phyloP scores from a whole-genome alignment of 139 green algal genomes.

The Desmodesmus armatus region DNA sequence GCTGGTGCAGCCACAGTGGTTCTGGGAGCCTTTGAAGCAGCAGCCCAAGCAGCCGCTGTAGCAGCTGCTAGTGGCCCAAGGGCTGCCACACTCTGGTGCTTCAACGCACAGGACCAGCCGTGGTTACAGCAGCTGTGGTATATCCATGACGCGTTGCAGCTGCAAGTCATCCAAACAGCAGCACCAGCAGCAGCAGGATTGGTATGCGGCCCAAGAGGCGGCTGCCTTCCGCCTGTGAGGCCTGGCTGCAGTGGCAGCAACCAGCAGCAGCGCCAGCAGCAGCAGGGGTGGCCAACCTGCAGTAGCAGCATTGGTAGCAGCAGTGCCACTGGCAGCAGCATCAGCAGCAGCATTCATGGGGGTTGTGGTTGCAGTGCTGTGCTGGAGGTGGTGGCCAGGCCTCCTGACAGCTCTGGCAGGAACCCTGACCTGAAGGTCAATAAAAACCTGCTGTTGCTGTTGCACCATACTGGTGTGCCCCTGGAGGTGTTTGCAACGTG shows the following conservation, averaged over 20 bases:
- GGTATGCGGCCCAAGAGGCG: neutral
- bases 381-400: neutral
- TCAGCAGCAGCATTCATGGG: too few relatives aligned
- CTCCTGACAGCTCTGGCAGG: neutral
- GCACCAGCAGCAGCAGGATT: constrained; percentile 14
- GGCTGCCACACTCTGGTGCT: neutral
- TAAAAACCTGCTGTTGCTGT: constrained; percentile 35
- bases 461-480: constrained; percentile 27
- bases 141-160: constrained; percentile 8
- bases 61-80: neutral
- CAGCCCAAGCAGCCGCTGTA: neutral
- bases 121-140: constrained; percentile 36
- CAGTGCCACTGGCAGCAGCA: neutral
- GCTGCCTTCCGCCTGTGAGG: neutral
- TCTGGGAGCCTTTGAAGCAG: neutral
- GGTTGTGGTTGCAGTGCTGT: neutral
- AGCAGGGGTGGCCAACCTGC: neutral
- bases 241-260: neutral
- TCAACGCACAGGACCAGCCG: neutral
- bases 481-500: constrained; percentile 17
- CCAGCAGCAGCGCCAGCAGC: constrained; percentile 15
- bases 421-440: constrained; percentile 1
- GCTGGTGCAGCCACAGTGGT: neutral
- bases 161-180: constrained; percentile 10
- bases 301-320: neutral